These are phyloP conservation scores for Suhomyces wounanorum DNA, from an alignment of 1,139 yeast species.

Conservation along the genomic window DNA sequence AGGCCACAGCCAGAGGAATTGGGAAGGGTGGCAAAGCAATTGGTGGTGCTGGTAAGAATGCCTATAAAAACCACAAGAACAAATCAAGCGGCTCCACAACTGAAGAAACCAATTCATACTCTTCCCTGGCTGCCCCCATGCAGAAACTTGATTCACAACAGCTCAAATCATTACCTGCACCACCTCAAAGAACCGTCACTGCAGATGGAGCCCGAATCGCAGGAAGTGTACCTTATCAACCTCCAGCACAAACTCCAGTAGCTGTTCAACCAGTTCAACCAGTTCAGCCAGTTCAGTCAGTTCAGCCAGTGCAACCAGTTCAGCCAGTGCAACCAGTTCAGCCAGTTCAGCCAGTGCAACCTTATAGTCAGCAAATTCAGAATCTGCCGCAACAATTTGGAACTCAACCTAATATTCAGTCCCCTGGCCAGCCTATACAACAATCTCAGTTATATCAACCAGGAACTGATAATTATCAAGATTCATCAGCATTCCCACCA, in stretches of 20 bases:
- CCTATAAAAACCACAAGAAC: constrained; percentile 41
- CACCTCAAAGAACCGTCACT: constrained; percentile 42
- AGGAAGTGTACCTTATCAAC: constrained; percentile 12
- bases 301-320: constrained; percentile 8
- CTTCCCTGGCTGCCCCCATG: constrained; percentile 13
- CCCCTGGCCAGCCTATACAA: not conserved
- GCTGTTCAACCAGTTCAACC: constrained; percentile 12
- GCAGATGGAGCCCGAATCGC: constrained; percentile 9
- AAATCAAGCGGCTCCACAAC: not conserved
- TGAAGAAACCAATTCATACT: constrained; percentile 1
- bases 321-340: constrained; percentile 12
- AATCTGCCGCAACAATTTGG: constrained; percentile 3
- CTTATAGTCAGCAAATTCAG: not conserved
- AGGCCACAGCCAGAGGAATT: constrained; percentile 49
- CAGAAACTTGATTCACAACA: constrained; percentile 35
- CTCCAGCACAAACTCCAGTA: constrained; percentile 11
- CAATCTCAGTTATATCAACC: not conserved
- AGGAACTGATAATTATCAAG: not conserved
- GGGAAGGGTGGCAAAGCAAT: constrained; percentile 52
- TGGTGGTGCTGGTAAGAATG: constrained; percentile 50
- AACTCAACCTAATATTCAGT: not conserved
- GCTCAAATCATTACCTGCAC: constrained; percentile 52
- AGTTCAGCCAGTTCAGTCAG: not conserved
- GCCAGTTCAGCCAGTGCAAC: not conserved
- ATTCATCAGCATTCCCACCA: not conserved